Percentiles rank a stretch among this genome's conserved stretches.
Conservation (phyloP, 495 filamentous ascomycete species). For the Aspergillus wentii region DNA sequence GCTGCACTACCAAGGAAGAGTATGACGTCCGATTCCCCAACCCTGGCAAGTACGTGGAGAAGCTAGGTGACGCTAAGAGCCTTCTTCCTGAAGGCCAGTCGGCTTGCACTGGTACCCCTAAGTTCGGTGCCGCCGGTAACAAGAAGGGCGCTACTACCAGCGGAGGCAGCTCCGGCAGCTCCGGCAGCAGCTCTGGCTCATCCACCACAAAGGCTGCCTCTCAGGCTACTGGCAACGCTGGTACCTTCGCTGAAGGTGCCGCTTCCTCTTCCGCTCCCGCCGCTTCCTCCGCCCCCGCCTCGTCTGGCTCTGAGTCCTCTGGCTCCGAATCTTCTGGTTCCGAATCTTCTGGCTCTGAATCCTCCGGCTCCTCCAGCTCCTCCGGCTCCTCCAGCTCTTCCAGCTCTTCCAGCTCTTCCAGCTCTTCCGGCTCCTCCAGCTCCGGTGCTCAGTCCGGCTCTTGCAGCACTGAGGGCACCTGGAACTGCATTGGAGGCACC, state of each 20-base stretch:
- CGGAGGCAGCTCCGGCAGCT: slow-evolving; percentile 1
- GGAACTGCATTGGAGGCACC: slow-evolving; percentile 61
- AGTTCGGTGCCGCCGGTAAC: slow-evolving; percentile 21
- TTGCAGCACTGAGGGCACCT: slow-evolving; percentile 39
- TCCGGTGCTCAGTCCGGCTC: slow-evolving; percentile 27
- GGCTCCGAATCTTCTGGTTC: slow-evolving; percentile 7
- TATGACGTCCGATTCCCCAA: slow-evolving; percentile 65
- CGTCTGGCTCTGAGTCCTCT: slow-evolving; percentile 9
- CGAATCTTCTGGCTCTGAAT: slow-evolving; percentile 5
- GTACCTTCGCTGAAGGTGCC: slow-evolving; percentile 7
- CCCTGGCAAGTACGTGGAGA: slow-evolving; percentile 59
- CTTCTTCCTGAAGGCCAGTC: slow-evolving; percentile 18
- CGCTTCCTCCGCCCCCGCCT: slow-evolving; percentile 8
- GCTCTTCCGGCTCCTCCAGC: slow-evolving; percentile 4
- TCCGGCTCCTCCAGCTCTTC: not conserved
- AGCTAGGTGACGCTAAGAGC: slow-evolving; percentile 18
- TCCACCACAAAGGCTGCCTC: slow-evolving; percentile 6
- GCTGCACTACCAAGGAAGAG: slow-evolving; percentile 51
- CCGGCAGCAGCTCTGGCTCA: slow-evolving; percentile 11
- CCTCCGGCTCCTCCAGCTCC: slow-evolving; percentile 5
- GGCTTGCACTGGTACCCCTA: slow-evolving; percentile 30
- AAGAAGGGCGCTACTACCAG: not conserved
- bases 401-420: slow-evolving; percentile 5
- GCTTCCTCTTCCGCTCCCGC: slow-evolving; percentile 4
- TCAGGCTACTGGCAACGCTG: slow-evolving; percentile 8